Conservation (phyloP, 2,329 filamentous ascomycete species). For the Paecilomyces dactylethromorphus region DNA sequence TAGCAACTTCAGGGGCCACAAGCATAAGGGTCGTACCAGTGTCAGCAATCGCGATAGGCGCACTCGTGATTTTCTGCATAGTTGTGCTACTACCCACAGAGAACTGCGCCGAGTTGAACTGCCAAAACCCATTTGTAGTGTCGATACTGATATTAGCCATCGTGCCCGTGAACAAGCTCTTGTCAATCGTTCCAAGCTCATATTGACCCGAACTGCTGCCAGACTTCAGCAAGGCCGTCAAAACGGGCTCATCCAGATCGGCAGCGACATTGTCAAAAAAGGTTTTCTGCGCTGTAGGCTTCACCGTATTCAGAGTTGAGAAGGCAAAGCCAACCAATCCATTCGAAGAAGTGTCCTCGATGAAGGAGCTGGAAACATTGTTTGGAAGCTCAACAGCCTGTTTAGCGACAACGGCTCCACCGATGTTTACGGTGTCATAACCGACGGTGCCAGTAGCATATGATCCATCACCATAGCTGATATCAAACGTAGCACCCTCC, state of each 20-base stretch:
- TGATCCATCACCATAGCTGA: conserved; percentile 64
- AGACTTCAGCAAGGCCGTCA: conserved; percentile 63
- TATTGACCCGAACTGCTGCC: conserved; percentile 56
- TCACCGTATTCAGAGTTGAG: conserved; percentile 57
- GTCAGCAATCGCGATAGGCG: conserved; percentile 52
- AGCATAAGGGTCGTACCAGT: conserved; percentile 64
- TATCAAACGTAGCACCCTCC: conserved; percentile 50
- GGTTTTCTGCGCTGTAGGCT: conserved; percentile 59
- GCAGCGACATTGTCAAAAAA: conserved; percentile 66
- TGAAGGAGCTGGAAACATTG: conserved; percentile 52
- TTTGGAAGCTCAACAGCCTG: conserved; percentile 66
- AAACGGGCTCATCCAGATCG: conserved; percentile 58
- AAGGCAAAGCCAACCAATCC: conserved; percentile 67
- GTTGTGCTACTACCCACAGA: conserved; percentile 44
- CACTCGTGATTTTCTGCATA: conserved; percentile 25
- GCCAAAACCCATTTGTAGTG: conserved; percentile 61
- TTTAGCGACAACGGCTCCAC: conserved; percentile 53
- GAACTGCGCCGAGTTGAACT: conserved; percentile 54
- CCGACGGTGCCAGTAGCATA: conserved; percentile 57
- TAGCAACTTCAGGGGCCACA: conserved; percentile 49
- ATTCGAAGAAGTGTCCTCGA: conserved; percentile 54
- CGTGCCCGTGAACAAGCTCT: conserved; percentile 54
- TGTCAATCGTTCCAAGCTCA: conserved; percentile 67
- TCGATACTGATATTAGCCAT: conserved; percentile 59
- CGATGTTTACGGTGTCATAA: conserved; percentile 61